Conservation (phyloP, 371 early-diverging fungal species). For the Nematocida minor region DNA sequence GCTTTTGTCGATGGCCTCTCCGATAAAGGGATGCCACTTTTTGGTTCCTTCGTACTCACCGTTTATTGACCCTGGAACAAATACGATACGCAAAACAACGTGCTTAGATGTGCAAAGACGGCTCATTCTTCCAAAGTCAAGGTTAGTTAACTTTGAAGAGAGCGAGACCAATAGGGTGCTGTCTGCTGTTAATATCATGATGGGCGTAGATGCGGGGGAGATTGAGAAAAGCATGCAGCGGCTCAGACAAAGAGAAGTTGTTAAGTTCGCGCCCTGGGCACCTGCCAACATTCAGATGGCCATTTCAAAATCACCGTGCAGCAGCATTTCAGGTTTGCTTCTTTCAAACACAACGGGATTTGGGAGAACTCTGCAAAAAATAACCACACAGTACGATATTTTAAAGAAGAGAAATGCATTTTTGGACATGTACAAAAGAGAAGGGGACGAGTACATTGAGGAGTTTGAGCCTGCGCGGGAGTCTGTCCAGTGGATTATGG, state of each 20-base stretch:
- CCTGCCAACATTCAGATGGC: slow-evolving; percentile 91
- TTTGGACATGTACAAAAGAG: slow-evolving; percentile 82
- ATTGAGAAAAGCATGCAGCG: slow-evolving; percentile 87
- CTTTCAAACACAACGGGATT: slow-evolving; percentile 93
- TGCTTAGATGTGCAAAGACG: slow-evolving; percentile 58
- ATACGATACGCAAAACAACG: slow-evolving; percentile 54
- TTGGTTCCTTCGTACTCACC: slow-evolving; percentile 92
- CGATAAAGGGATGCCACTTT: slow-evolving; percentile 88
- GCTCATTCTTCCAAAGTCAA: slow-evolving; percentile 63
- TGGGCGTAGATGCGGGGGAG: slow-evolving; percentile 41
- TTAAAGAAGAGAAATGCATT: slow-evolving; percentile 94
- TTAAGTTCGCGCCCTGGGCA: slow-evolving; percentile 98
- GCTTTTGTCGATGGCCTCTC: slow-evolving; percentile 82
- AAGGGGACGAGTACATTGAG: slow-evolving; percentile 44
- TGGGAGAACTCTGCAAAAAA: slow-evolving; percentile 75
- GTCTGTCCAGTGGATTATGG: slow-evolving; percentile 52
- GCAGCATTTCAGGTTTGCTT: slow-evolving; percentile 87
- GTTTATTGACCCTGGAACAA: slow-evolving; percentile 68
- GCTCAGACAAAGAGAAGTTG: slow-evolving; percentile 80
- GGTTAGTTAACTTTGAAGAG: slow-evolving; percentile 55
- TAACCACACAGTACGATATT: slow-evolving; percentile 85
- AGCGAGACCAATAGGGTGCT: slow-evolving; percentile 48
- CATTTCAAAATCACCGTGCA: slow-evolving; percentile 52
- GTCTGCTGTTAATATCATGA: slow-evolving; percentile 77
- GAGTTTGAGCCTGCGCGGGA: slow-evolving; percentile 62